phyloP scores from a whole-genome alignment of 73 alveolate species.

The Paramecium tetraurelia region DNA sequence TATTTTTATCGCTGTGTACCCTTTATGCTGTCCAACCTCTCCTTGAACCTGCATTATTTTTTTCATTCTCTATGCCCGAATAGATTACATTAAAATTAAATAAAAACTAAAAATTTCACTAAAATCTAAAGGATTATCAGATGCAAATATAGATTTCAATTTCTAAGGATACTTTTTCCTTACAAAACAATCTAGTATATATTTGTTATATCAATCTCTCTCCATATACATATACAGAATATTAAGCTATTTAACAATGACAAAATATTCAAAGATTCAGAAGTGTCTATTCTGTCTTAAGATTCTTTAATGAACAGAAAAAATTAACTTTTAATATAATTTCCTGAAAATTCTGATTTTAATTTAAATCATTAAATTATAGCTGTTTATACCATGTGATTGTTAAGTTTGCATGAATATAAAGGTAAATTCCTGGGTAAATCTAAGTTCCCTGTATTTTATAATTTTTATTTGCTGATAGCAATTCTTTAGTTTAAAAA shows the following conservation, averaged over 20 bases:
- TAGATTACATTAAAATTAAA: slow-evolving; percentile 1
- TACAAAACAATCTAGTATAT: background rate
- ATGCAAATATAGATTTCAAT: background rate
- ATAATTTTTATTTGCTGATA: background rate
- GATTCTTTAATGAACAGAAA: background rate
- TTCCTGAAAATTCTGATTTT: background rate
- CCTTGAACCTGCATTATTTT: slow-evolving; percentile 31
- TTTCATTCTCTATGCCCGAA: slow-evolving; percentile 45
- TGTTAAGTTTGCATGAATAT: background rate
- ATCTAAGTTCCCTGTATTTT: too few relatives aligned
- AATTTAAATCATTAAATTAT: background rate
- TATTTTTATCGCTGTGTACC: background rate
- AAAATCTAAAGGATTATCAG: background rate
- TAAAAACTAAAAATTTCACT: background rate
- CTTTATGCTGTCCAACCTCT: slow-evolving; percentile 20
- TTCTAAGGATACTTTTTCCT: background rate
- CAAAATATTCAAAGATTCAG: too few relatives aligned
- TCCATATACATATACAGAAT: background rate
- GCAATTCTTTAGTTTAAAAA: background rate
- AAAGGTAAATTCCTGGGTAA: too few relatives aligned
- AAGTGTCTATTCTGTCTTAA: too few relatives aligned
- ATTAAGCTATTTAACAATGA: too few relatives aligned
- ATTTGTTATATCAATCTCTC: too few relatives aligned
- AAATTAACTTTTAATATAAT: too few relatives aligned
- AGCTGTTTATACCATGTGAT: background rate